Base-by-base conservation (phyloP, 2,329 filamentous ascomycete genomes). In the Myotisia sp. region DNA sequence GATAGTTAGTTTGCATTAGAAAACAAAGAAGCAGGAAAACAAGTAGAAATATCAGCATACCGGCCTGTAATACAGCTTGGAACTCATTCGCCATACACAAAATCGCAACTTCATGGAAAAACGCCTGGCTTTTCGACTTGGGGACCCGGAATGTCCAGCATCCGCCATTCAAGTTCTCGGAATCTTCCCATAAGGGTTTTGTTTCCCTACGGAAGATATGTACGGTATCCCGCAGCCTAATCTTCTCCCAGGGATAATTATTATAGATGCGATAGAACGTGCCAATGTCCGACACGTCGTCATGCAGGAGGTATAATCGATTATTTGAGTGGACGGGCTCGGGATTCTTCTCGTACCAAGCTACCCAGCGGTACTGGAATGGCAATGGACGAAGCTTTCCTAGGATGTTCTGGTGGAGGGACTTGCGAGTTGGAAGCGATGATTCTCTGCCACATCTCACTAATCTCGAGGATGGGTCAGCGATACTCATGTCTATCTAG, bases 91-190 rank as follows among this genome's bases (percentile, higher is more conserved):
- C 53, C 48, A 56, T 49, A 31, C 47, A 49, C 18, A 55, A 37
- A 34, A 56, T 53, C 9, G 48, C 47, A 39, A 54, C 46, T 38
- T 56, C 53, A 37, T 56, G 53, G 24, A 56, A 56, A 36, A 56
- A 56, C 3, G 45, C 78, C 2, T 74, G 71, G 2, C 66, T 68
- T 4, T 71, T 68, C 41, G 66, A 68, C 64, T 92, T 93, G 43
- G 78, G 76, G 28, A 94, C 78, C 33, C 86, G 76, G 59, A 95
- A 92, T 14, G 84, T 92, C 84, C 84, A 94, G 54, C 80, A 79
- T 32, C 87, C 87, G 34, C 87, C 87, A 41, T 76, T 69, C 39
- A 79, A 66, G 59, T 94, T 94, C 48, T 90, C 76, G 26, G 81
- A 73, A 54, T 95, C 87, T 60, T 85, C 80, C 79, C 79, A 85